phyloP scores from a whole-genome alignment of 2,329 filamentous ascomycete genomes.

The Ophiocordyceps camponoti-floridani region DNA sequence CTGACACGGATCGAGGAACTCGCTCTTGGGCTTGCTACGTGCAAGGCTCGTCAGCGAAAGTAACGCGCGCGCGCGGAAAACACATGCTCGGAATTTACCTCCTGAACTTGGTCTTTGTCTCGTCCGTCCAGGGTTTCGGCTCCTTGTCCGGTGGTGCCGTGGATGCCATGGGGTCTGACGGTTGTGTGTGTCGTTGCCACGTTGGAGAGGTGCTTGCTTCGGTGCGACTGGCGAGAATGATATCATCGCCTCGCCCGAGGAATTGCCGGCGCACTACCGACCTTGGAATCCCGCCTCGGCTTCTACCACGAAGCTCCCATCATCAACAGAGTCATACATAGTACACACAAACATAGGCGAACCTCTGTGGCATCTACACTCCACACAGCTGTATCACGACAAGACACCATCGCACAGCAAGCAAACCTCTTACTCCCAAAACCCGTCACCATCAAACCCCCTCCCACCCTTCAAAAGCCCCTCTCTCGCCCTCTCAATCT shows the following conservation, averaged over 20 bases:
- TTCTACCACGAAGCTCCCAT: no score
- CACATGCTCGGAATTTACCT: constrained; percentile 21
- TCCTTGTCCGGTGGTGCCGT: background rate
- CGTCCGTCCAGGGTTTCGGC: constrained; percentile 31
- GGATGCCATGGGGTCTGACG: background rate
- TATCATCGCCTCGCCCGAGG: constrained; percentile 4
- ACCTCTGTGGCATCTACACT: background rate
- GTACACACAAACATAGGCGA: background rate
- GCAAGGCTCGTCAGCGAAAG: background rate
- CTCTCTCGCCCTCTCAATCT: constrained; percentile 27
- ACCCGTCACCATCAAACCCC: constrained; percentile 8
- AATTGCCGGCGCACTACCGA: constrained; percentile 5
- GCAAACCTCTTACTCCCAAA: constrained; percentile 7
- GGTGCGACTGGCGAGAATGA: background rate
- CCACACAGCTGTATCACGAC: background rate
- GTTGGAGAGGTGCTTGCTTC: background rate
- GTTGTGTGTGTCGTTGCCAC: background rate
- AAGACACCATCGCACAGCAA: background rate
- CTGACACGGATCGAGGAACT: constrained; percentile 91
- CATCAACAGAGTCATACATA: background rate
- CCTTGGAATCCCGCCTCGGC: no score
- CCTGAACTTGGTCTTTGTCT: constrained; percentile 46
- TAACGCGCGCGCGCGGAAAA: constrained; percentile 6
- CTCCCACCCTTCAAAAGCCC: constrained; percentile 12
- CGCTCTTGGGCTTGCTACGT: constrained; percentile 64